A percentile compares a stretch with the other conserved stretches of the same genome.
phyloP scores from a whole-genome alignment of 2,329 filamentous ascomycete genomes.

The Penicillium sp. region DNA sequence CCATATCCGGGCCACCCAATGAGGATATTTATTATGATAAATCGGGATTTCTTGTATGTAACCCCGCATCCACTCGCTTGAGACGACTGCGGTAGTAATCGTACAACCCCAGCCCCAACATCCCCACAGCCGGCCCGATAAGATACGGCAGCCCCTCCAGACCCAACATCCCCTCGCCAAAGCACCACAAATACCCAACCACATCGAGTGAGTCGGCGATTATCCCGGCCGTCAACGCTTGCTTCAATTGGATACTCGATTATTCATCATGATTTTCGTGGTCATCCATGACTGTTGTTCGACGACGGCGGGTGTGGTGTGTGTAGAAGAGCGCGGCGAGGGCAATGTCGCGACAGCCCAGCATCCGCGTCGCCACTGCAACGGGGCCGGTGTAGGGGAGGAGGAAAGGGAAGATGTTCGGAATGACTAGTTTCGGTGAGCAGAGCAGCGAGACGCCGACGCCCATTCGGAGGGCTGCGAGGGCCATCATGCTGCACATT shows the following conservation, averaged over 20 bases:
- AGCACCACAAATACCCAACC: not conserved
- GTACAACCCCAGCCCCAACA: not conserved
- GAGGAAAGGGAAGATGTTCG: not conserved
- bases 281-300: not conserved
- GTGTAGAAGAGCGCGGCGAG: not conserved
- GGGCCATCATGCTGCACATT: not conserved
- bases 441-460: not conserved
- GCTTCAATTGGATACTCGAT: not conserved
- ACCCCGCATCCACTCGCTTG: too few relatives aligned
- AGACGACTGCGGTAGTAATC: too few relatives aligned
- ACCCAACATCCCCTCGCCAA: not conserved
- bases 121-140: not conserved
- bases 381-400: not conserved
- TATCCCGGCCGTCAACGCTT: not conserved
- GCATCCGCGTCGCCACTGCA: not conserved
- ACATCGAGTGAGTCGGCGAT: not conserved
- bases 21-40: too few relatives aligned
- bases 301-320: too few relatives aligned
- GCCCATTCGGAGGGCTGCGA: not conserved
- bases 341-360: not conserved
- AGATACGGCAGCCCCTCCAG: not conserved
- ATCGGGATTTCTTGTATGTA: too few relatives aligned
- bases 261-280: not conserved
- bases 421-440: not conserved
- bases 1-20: too few relatives aligned